A percentile compares a stretch with the other conserved stretches of the same genome.
phyloP scores from a whole-genome alignment of 2,329 filamentous ascomycete genomes.

The Leptographium galeiforme region DNA sequence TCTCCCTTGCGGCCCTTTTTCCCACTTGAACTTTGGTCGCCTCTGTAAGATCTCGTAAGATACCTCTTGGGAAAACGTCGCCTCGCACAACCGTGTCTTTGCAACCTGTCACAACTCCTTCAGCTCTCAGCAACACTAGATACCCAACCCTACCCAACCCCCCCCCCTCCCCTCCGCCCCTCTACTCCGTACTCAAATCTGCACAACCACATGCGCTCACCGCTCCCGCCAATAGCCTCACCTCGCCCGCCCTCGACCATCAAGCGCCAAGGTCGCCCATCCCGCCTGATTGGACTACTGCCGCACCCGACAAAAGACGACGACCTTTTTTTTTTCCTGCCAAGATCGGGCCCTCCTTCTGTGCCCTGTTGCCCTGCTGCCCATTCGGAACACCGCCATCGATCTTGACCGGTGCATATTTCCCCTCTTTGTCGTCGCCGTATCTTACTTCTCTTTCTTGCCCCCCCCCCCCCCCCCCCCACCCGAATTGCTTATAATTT shows the following conservation, averaged over 20 bases:
- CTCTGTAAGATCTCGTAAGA: no score
- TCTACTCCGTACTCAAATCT: not conserved
- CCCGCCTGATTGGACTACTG: not conserved
- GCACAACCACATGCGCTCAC: not conserved
- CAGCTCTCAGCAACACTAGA: not conserved
- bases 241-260: not conserved
- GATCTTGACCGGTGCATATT: not conserved
- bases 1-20: not conserved
- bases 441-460: not conserved
- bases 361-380: not conserved
- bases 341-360: constrained; percentile 1
- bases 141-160: not conserved
- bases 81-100: no score
- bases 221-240: not conserved
- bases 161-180: not conserved
- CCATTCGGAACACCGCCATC: not conserved
- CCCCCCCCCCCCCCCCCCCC: no score
- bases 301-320: not conserved
- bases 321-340: not conserved
- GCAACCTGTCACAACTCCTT: no score
- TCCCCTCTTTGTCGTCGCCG: not conserved
- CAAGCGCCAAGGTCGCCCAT: not conserved
- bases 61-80: no score
- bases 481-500: not conserved
- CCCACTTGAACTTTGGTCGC: no score